Evolutionary conservation across 805 yeast genomes (phyloP).

Genomic region (Myxozyma neglecta): DNA sequence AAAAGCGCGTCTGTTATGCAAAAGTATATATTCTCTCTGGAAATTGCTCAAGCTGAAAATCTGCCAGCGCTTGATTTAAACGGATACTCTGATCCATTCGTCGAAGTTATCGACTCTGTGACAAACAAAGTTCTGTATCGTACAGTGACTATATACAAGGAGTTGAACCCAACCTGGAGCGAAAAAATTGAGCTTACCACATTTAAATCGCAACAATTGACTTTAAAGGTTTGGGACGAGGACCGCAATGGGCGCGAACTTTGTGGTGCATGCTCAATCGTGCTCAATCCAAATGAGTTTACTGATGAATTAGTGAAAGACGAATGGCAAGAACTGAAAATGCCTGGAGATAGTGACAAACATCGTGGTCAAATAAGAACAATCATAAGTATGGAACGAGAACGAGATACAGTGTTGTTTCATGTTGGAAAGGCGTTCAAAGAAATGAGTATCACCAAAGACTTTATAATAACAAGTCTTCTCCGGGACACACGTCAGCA

Average conservation of each 20-base stretch:
- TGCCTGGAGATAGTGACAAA: slow-evolving; percentile 49
- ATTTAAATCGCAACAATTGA: not conserved
- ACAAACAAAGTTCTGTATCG: slow-evolving; percentile 59
- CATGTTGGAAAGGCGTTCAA: slow-evolving; percentile 75
- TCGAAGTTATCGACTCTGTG: slow-evolving; percentile 60
- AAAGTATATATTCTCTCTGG: slow-evolving; percentile 61
- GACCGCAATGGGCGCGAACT: slow-evolving; percentile 5
- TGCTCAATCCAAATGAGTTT: slow-evolving; percentile 2
- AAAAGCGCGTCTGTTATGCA: not conserved
- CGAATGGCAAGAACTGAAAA: slow-evolving; percentile 31
- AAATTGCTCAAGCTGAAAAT: slow-evolving; percentile 64
- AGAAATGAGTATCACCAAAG: slow-evolving; percentile 61
- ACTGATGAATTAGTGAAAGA: slow-evolving; percentile 1
- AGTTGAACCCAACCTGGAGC: slow-evolving; percentile 77
- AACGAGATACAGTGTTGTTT: slow-evolving; percentile 75
- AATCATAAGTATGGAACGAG: slow-evolving; percentile 74
- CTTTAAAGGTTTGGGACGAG: slow-evolving; percentile 11
- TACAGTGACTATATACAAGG: slow-evolving; percentile 63
- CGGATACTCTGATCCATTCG: slow-evolving; percentile 55
- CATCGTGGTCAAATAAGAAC: slow-evolving; percentile 67
- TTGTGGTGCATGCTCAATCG: not conserved
- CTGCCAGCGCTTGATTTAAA: slow-evolving; percentile 50
- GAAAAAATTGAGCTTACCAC: slow-evolving; percentile 66
- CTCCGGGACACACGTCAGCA: slow-evolving; percentile 56
- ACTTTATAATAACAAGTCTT: slow-evolving; percentile 64